A percentile compares a stretch with the other conserved stretches of the same genome.
Conservation (phyloP, 257 asterid species). For the Gynochthodes officinalis region DNA sequence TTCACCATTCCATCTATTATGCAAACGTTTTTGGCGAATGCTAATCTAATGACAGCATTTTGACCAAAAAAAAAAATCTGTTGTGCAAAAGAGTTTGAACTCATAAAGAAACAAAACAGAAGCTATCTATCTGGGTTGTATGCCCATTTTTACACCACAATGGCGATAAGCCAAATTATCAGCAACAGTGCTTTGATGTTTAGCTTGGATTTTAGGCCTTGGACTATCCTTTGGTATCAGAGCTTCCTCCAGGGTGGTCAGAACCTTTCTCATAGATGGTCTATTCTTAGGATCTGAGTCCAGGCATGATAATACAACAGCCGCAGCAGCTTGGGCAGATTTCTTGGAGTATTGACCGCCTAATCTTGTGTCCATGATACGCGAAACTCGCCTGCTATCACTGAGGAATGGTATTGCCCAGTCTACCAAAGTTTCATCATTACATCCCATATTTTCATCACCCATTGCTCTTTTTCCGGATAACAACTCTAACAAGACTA, state of each 20-base stretch:
- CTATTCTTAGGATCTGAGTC: slow-evolving; percentile 37
- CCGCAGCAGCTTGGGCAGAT: slow-evolving; percentile 52
- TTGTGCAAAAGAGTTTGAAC: not conserved
- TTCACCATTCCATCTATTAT: not conserved
- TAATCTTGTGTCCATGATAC: slow-evolving; percentile 69
- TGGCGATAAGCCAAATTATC: slow-evolving; percentile 6
- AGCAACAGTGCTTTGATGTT: slow-evolving; percentile 15
- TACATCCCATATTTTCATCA: slow-evolving; percentile 50
- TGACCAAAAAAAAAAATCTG: too few species aligned
- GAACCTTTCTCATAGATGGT: slow-evolving; percentile 54
- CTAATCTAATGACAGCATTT: too few species aligned
- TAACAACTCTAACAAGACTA: slow-evolving; percentile 39
- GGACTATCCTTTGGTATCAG: slow-evolving; percentile 27
- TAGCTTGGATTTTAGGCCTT: slow-evolving; percentile 22
- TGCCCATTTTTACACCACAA: not conserved
- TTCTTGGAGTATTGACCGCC: slow-evolving; percentile 61
- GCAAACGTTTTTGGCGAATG: too few species aligned
- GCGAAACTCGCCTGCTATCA: slow-evolving; percentile 43
- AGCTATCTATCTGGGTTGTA: slow-evolving; percentile 3
- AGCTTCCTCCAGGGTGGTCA: slow-evolving; percentile 33
- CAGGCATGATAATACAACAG: slow-evolving; percentile 51
- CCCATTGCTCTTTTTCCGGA: slow-evolving; percentile 48
- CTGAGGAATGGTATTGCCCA: slow-evolving; percentile 62
- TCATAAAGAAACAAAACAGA: not conserved
- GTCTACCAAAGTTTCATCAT: slow-evolving; percentile 52